phyloP scores from a whole-genome alignment of 75 land plant genomes.

The Picea sitchensis region DNA sequence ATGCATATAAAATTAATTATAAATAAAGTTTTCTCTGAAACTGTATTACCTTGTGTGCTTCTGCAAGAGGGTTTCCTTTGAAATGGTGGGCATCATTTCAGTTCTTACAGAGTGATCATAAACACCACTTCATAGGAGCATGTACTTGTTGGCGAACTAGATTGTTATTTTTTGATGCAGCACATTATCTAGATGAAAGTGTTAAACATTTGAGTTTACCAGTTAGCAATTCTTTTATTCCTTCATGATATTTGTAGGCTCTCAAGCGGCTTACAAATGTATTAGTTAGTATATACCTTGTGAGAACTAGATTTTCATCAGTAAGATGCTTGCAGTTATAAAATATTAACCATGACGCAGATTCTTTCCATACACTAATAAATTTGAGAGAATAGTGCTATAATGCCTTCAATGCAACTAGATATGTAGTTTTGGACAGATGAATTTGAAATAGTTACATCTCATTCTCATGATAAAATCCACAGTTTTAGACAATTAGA shows the following conservation, averaged over 20 bases:
- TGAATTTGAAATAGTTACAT: background rate
- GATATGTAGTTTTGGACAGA: conserved; percentile 3
- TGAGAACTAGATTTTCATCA: background rate
- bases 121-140: background rate
- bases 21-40: background rate
- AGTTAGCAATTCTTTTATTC: background rate
- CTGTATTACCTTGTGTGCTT: background rate
- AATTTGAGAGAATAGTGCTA: background rate
- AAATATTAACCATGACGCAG: background rate
- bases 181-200: background rate
- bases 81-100: background rate
- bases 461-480: background rate
- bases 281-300: background rate
- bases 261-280: background rate
- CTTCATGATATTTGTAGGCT: background rate
- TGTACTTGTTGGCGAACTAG: background rate
- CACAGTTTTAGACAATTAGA: background rate
- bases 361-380: background rate
- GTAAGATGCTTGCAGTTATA: background rate
- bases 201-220: background rate
- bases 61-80: background rate
- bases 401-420: background rate
- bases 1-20: background rate
- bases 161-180: background rate
- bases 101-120: background rate